Percentiles rank a stretch among this genome's conserved stretches.
phyloP scores from a whole-genome alignment of 768 basidiomycete genomes.

The Russula griseocarnosa region DNA sequence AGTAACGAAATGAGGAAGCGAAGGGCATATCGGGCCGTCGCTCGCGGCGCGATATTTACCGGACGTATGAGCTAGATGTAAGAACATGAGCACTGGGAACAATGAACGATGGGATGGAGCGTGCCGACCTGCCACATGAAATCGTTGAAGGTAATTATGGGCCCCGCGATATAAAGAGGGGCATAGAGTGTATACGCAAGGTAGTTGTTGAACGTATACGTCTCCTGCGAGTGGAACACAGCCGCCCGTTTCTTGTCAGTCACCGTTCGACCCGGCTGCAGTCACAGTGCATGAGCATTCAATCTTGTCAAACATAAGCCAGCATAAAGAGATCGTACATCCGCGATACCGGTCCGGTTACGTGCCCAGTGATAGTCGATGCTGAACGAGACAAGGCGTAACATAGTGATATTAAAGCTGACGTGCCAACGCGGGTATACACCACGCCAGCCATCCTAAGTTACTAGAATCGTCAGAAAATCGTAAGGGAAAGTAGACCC shows the following conservation, averaged over 20 bases:
- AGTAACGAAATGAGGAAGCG: constrained; percentile 70
- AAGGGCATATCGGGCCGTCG: constrained; percentile 52
- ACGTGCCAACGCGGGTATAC: constrained; percentile 91
- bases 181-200: constrained; percentile 86
- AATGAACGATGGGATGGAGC: background rate
- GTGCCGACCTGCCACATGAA: constrained; percentile 80
- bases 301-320: background rate
- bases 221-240: constrained; percentile 49
- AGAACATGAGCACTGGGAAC: constrained; percentile 2
- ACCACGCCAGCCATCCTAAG: constrained; percentile 63
- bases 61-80: constrained; percentile 57
- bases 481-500: background rate
- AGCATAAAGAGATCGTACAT: constrained; percentile 37
- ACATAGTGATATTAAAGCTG: constrained; percentile 93
- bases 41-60: constrained; percentile 39
- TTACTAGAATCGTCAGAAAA: background rate
- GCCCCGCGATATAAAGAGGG: constrained; percentile 93
- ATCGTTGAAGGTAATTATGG: constrained; percentile 94
- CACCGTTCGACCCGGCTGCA: constrained; percentile 33
- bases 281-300: background rate
- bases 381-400: constrained; percentile 87
- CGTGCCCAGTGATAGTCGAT: constrained; percentile 91
- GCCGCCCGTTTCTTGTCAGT: constrained; percentile 59
- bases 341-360: constrained; percentile 36
- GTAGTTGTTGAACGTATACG: constrained; percentile 71